Conservation (phyloP, 164 flowering plant genomes). For the Taxillus chinensis region DNA sequence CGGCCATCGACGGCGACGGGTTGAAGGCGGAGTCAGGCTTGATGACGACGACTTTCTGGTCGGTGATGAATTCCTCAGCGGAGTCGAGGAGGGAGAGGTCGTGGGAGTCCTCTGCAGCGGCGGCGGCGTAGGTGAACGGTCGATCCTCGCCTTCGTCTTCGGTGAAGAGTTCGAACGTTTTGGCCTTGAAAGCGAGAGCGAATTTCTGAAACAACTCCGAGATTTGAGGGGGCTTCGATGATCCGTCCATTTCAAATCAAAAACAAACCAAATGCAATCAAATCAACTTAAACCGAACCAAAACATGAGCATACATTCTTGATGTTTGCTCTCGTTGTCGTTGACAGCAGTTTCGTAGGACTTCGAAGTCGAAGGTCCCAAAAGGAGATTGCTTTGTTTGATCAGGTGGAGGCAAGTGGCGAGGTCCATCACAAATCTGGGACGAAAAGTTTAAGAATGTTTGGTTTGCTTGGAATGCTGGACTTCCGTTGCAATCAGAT, state of each 20-base stretch:
- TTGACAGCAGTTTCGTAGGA: no score
- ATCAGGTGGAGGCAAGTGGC: no score
- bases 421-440: no score
- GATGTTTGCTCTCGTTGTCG: no score
- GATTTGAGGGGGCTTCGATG: slow-evolving; percentile 62
- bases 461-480: no score
- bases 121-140: slow-evolving; percentile 7
- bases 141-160: slow-evolving; percentile 38
- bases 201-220: slow-evolving; percentile 81
- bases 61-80: slow-evolving; percentile 58
- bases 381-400: no score
- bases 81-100: slow-evolving; percentile 56
- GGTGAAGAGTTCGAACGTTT: slow-evolving; percentile 84
- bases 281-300: no score
- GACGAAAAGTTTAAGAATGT: no score
- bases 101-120: slow-evolving; percentile 14
- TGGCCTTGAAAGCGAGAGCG: slow-evolving; percentile 83
- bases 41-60: slow-evolving; percentile 32
- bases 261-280: no score
- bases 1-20: neutral
- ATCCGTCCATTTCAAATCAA: slow-evolving; percentile 28
- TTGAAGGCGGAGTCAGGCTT: neutral
- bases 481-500: no score
- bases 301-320: no score
- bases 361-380: no score